Base-by-base conservation (phyloP, 1,139 yeast species). In the Pichia sp. region DNA sequence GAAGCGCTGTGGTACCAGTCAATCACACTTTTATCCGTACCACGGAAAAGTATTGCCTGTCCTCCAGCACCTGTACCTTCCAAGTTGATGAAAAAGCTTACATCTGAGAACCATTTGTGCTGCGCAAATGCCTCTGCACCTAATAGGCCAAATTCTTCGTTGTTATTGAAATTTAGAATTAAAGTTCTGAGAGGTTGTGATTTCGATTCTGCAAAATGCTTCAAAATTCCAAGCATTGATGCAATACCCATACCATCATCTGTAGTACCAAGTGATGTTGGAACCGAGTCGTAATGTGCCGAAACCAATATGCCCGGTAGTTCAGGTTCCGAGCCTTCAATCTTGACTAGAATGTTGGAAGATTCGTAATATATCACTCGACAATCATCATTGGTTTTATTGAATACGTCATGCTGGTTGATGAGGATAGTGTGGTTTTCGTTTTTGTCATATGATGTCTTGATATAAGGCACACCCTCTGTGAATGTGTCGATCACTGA, bases 1-100 rank as follows among this genome's bases (percentile, higher is more conserved):
- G 69, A 59, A 0, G 78, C 81, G 47, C 38, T 38, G 34, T 70
- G 63, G 59, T 77, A 82, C 62, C 78, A 82, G 58, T 84, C 76
- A 1, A 87, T 87, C 8, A 88, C 80, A 0, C 87, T 87, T 60
- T 78, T 79, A 66, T 92, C 96, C 0, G 96, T 84, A 16, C 93
- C 85, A 68, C 97, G 78, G 69, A 92, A 90, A 48, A 92, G 73
- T 41, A 88, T 77, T 0, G 97, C 92, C 19, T 41, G 49, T 6
- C 96, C 96, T 31, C 97, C 97, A 4, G 95, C 88, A 3, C 97
- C 97, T 0, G 97, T 89, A n/a, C 97, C 97, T 74, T 92, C 98
- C 60, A 92, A 74, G 66, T 92, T 92, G 62, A 92, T 76, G 61
- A 92, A 87, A 61, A 80, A 85, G 47, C 75, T 76, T 3, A 87